phyloP scores from a whole-genome alignment of 2,329 filamentous ascomycete species.

The Gaeumannomyces tritici region DNA sequence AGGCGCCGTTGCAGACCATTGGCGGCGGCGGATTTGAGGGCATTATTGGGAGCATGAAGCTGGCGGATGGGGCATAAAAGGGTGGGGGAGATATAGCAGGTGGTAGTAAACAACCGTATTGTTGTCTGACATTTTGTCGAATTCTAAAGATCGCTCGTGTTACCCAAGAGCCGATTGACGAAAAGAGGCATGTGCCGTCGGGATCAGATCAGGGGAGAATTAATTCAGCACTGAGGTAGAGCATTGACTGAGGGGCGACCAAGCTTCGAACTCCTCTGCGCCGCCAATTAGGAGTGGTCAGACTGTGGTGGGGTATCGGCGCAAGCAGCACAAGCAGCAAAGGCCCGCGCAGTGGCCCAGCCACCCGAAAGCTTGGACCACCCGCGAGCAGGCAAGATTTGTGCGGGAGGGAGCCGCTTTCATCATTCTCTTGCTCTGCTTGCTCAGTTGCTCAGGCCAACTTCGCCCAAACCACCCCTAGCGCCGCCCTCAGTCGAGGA shows the following conservation, averaged over 20 bases:
- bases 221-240: no score
- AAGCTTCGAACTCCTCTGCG: background rate
- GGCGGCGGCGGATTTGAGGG: conserved; percentile 22
- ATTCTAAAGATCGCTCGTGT: no score
- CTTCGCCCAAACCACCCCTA: background rate
- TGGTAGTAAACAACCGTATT: background rate
- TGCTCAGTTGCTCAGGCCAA: background rate
- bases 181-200: no score
- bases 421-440: conserved; percentile 2
- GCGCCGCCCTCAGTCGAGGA: background rate
- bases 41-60: conserved; percentile 17
- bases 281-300: background rate
- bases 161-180: no score
- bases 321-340: background rate
- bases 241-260: background rate
- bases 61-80: conserved; percentile 7
- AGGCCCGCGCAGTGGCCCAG: background rate
- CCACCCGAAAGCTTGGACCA: conserved; percentile 3
- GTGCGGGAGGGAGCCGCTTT: conserved; percentile 5
- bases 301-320: background rate
- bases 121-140: no score
- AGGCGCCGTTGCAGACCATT: conserved; percentile 30
- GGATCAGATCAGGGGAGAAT: no score
- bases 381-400: background rate
- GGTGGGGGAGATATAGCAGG: background rate